Evolutionary conservation across 768 basidiomycete genomes (phyloP).

Genomic region (Boletus sensibilis): DNA sequence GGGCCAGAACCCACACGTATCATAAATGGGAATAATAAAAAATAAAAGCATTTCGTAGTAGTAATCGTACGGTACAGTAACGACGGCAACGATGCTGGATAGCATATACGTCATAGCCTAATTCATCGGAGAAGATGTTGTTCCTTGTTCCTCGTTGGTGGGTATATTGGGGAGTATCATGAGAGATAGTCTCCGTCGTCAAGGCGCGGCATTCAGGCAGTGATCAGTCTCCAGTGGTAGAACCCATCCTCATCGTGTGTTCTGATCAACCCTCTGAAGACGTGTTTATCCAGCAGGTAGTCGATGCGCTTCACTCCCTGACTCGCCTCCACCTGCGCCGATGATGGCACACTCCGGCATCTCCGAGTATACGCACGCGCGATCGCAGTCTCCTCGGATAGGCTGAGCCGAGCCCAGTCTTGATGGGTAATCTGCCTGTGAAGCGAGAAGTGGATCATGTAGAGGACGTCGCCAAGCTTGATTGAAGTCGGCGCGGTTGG

Average conservation of each 20-base stretch:
- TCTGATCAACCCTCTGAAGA: constrained; percentile 39
- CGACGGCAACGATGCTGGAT: neutral
- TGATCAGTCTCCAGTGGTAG: constrained; percentile 31
- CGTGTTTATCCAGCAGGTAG: constrained; percentile 35
- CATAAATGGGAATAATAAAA: no score
- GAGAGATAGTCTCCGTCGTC: neutral
- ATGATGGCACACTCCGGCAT: constrained; percentile 30
- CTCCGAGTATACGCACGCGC: constrained; percentile 39
- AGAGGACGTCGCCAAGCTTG: constrained; percentile 57
- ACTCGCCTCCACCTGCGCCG: constrained; percentile 33
- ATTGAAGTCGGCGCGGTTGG: constrained; percentile 40
- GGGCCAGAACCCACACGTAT: no score
- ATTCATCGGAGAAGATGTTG: neutral
- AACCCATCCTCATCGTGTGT: constrained; percentile 30
- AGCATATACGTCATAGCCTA: constrained; percentile 1
- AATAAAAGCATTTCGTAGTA: no score
- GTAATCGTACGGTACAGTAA: neutral
- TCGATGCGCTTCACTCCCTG: constrained; percentile 42
- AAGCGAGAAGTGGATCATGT: constrained; percentile 47
- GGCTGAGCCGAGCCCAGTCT: constrained; percentile 34
- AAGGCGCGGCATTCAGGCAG: constrained; percentile 2
- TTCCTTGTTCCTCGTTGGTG: neutral
- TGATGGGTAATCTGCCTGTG: constrained; percentile 40
- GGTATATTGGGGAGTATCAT: constrained; percentile 1
- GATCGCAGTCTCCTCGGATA: constrained; percentile 29